Percentiles rank a stretch among this genome's conserved stretches.
Evolutionary conservation across 2,329 filamentous ascomycete genomes (phyloP).

Genomic region (Fusarium mexicanum): DNA sequence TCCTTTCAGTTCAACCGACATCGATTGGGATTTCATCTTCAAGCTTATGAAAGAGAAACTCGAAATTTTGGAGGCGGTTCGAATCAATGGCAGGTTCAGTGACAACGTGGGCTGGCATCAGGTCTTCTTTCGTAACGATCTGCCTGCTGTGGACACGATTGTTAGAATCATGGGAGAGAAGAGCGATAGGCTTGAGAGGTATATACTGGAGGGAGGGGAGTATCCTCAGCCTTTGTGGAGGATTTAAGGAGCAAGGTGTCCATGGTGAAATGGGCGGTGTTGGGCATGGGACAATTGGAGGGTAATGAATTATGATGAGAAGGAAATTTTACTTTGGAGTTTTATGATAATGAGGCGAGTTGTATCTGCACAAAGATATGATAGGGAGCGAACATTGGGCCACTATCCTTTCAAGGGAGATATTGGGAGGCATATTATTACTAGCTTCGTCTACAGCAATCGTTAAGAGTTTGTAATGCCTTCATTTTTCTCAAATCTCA

Average conservation of each 20-base stretch:
- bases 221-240: slow-evolving; percentile 25
- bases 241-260: background rate
- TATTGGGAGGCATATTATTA: background rate
- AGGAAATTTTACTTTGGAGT: background rate
- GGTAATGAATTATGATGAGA: background rate
- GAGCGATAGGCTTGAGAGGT: slow-evolving; percentile 21
- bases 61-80: slow-evolving; percentile 4
- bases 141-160: background rate
- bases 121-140: slow-evolving; percentile 7
- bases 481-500: background rate
- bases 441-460: background rate
- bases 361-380: background rate
- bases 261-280: background rate
- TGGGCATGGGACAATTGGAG: background rate
- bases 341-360: background rate
- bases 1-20: background rate
- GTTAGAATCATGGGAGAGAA: background rate
- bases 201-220: slow-evolving; percentile 29
- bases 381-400: background rate
- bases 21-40: slow-evolving; percentile 34
- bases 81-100: slow-evolving; percentile 16
- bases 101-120: slow-evolving; percentile 29
- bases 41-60: slow-evolving; percentile 16
- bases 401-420: background rate
- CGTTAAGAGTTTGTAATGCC: background rate